Base-by-base conservation (phyloP, 78 protist genomes). In the Cavenderia fasciculata region DNA sequence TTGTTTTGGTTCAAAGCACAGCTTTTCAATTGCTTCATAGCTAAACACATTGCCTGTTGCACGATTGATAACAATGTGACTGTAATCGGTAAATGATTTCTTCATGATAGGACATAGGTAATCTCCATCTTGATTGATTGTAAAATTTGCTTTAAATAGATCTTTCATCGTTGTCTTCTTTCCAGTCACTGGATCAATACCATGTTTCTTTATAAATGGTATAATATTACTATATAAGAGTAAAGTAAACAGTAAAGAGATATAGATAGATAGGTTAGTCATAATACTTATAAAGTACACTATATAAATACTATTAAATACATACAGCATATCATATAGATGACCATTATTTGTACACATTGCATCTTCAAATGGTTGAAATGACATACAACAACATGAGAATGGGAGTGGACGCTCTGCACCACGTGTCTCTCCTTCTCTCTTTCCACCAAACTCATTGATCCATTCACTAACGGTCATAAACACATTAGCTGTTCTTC, bases 1-100 rank as follows among this genome's bases (percentile, higher is more conserved):
- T 51, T 84, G 23, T 71, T 87, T 63, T 31, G 95, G 56, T 72
- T 94, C 93, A 6, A 96, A 21, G 86, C 95, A 94, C 61, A 97
- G 74, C 49, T 87, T 33, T 5, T 95, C 34, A 0, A 97, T 78
- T 7, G 99, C 96, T 1, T 97, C 98, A 40, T 47, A 62, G 4
- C 86, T 40, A 82, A 93, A 97, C 18, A 97, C 99, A 54, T 96
- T 79, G 10, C 99, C 99, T 7, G 97, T 70, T 14, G 92, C 49
- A 23, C 25, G 23, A 16, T 92, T 65, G 4, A 96, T 95, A 16
- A 96, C 98, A 25, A 97, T 95, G 62, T 94, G 95, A 0, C 96
- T 71, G 47, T 47, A 54, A 59, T 96, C 97, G 41, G 52, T 96
- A 75, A 97, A 95, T 38, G 33, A 94, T 71, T 97, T 97, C 56